Evolutionary conservation across 371 early-diverging fungal genomes (phyloP), one percentile per base, ranked within the genome.

Genomic region (Mucor plumbeus): DNA sequence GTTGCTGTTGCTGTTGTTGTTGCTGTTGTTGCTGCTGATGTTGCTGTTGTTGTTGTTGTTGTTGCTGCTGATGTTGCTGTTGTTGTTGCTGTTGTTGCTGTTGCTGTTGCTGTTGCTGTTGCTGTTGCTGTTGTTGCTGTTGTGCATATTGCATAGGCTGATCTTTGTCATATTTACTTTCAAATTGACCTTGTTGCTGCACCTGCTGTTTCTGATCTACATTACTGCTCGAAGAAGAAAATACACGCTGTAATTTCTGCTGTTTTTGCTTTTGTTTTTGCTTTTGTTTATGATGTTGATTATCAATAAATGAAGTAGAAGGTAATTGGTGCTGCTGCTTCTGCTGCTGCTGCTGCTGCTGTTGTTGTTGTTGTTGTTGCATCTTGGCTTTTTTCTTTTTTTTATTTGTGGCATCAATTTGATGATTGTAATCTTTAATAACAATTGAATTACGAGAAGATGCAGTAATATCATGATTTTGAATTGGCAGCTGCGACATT

Each of bases 381-480:
- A 34, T 15, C 7, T 60, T 60, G n/a, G 43, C 44, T 15, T 44
- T 60, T 33, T 60, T 60, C 21, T 60, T 62, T 39, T 62, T 48
- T 13, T 38, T 33, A 13, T 38, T 36, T 36, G 26, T 36, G 36
- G 21, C 26, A 21, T 60, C 61, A 5, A 34, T 17, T 3, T 26
- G 47, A 43, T 60, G 61, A 15, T 60, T 39, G 31, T 59, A 38
- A 21, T 41, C 43, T 47, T 60, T 60, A 5, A 60, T 60, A 1
- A 60, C 62, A 26, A 62, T 47, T 21, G 59, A 39, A 11, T 48
- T 48, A 17, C 48, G 48, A 4, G 9, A 48, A 48, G 48, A 48
- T 7, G 48, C 19, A 21, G 43, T n/a, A n/a, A 15, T 15, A 15
- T 43, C 43, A 7, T 5, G 15, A 13, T 55, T 14, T 5, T 57